Conservation (phyloP, 805 yeast species). For the Candida boleticola region DNA sequence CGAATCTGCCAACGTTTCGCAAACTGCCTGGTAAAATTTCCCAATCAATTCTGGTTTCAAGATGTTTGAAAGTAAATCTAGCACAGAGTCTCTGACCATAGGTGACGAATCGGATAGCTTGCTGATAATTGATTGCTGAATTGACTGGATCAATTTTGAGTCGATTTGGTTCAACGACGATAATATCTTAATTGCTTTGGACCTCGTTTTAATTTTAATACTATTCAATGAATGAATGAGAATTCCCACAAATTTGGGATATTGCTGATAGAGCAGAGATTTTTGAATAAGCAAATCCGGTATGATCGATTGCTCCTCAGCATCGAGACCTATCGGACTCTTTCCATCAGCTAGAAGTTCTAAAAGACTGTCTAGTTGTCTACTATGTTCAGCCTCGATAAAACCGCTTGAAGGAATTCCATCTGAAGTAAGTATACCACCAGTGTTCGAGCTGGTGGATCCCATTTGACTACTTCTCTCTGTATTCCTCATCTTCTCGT, state of each 20-base stretch:
- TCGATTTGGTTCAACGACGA: slow-evolving; percentile 55
- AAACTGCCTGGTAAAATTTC: slow-evolving; percentile 44
- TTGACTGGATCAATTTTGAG: slow-evolving; percentile 46
- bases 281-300: slow-evolving; percentile 15
- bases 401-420: background rate
- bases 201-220: slow-evolving; percentile 26
- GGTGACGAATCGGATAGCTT: slow-evolving; percentile 63
- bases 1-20: slow-evolving; percentile 52
- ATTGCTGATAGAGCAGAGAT: slow-evolving; percentile 21
- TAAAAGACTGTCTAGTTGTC: slow-evolving; percentile 3
- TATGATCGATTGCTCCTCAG: slow-evolving; percentile 12
- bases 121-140: slow-evolving; percentile 51
- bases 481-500: background rate
- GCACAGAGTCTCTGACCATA: slow-evolving; percentile 70
- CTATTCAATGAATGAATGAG: slow-evolving; percentile 39
- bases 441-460: background rate
- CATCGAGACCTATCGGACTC: slow-evolving; percentile 7
- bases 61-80: slow-evolving; percentile 45
- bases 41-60: slow-evolving; percentile 22
- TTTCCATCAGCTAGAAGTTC: slow-evolving; percentile 9
- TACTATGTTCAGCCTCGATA: background rate
- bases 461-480: background rate
- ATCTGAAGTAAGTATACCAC: background rate
- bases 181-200: slow-evolving; percentile 65
- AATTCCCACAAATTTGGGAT: slow-evolving; percentile 52